Base-by-base conservation (phyloP, 2,329 filamentous ascomycete genomes). In the Aspergillus sergii region DNA sequence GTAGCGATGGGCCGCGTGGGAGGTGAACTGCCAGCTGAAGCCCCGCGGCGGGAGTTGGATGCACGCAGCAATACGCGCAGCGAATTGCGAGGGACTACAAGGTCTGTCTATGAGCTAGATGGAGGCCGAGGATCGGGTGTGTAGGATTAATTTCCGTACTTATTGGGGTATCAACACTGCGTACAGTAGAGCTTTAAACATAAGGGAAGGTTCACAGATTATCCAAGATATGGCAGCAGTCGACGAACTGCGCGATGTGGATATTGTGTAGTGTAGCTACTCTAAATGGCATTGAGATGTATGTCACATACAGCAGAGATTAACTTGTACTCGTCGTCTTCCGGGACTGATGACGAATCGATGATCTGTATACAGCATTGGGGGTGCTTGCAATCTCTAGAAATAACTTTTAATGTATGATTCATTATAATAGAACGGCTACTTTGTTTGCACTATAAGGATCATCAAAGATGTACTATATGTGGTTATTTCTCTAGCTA, bases 121-220 rank as follows among this genome's bases (percentile, higher is more conserved):
- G n/a, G 43, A 14, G 43, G 21, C 2, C 43, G 12, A 21, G 4
- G 19, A 46, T 23, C n/a, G 1, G 43, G n/a, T 7, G 43, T 23
- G 21, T 46, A 46, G 14, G 43, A 5, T 23, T 23, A 43, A 11
- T 6, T 6, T 23, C 3, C 43, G 0, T 45, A 2, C n/a, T 45
- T 23, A 1, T 1, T 11, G 43, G 2, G 1, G 0, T 43, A n/a
- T 3, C 4, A 45, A 23, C 2, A 23, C 6, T 41, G 0, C 7
- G 16, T 19, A 41, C 0, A 16, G 36, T 19, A 19, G 6, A 19
- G 7, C 3, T 9, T 8, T 41, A 3, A 41, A 41, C 16, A 19
- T 41, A 8, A 41, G 19, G 7, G 19, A 41, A 19, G 7, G 16
- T 19, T 41, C 36, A 2, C 16, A 5, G 1, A 41, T 19, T 19